Evolutionary conservation across 495 filamentous ascomycete species (phyloP).

Genomic region (Cercophora scortea): DNA sequence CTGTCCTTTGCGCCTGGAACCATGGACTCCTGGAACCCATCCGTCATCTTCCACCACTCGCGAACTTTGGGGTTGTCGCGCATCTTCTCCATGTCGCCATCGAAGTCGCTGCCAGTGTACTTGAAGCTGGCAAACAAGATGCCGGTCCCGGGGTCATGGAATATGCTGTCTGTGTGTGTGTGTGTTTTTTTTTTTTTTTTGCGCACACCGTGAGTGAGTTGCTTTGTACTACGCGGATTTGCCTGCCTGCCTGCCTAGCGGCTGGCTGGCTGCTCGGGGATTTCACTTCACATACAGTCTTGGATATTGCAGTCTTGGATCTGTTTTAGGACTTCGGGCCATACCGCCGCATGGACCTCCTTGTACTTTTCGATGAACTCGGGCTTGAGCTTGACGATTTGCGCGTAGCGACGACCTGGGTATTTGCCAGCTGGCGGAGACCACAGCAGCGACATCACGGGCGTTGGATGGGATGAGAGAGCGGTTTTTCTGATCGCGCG

Average conservation of each 20-base stretch:
- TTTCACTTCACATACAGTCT: conserved; percentile 55
- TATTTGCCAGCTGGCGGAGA: conserved; percentile 3
- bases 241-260: too few species aligned
- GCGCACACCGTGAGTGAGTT: background rate
- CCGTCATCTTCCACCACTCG: conserved; percentile 76
- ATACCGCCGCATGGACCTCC: conserved; percentile 60
- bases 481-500: too few species aligned
- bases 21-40: conserved; percentile 57
- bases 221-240: background rate
- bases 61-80: conserved; percentile 57
- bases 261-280: too few species aligned
- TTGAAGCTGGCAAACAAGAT: conserved; percentile 68
- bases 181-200: too few species aligned
- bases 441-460: conserved; percentile 2
- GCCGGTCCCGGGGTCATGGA: conserved; percentile 51
- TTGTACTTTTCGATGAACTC: conserved; percentile 59
- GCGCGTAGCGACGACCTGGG: conserved; percentile 49
- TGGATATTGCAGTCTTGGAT: conserved; percentile 65
- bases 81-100: conserved; percentile 66
- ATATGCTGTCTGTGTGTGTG: conserved; percentile 58
- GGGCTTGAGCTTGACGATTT: conserved; percentile 64
- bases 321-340: conserved; percentile 66
- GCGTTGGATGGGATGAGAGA: background rate
- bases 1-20: conserved; percentile 56
- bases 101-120: conserved; percentile 62